Base-by-base conservation (phyloP, 306 rosid genomes). In the Hippophae rhamnoides region DNA sequence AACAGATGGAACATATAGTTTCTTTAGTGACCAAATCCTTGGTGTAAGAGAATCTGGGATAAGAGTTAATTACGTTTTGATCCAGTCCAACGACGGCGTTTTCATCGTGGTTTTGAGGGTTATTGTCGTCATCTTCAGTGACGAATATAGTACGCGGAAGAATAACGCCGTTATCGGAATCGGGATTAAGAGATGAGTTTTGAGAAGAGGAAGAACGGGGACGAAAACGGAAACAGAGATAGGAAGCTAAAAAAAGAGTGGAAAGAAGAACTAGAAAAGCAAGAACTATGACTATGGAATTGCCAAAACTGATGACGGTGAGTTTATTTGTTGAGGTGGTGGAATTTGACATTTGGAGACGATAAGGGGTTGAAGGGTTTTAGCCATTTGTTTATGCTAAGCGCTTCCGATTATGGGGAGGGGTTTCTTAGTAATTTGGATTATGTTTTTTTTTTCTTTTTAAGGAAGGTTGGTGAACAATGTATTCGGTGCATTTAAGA, bases 281-380 rank as follows among this genome's bases (percentile, higher is more conserved):
- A 40, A 90, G 87, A 58, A 92, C 87, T 62, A 90, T 80, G 79
- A 95, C 98, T 52, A 90, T 90, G 72, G 71, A 78, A 56, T 64
- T 80, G 64, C 79, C 79, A 57, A 57, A 82, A 71, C 86, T 89
- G 52, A 86, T 56, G 23, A 69, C 79, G 42, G 96, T 48, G 80
- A 92, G 52, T 76, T 81, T 82, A 26, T 38, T 71, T 9, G 42
- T 9, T 53, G 67, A 56, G 26, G 38, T 50, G 56, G 81, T 9
- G 72, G 80, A 57, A 50, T 63, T 41, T 6, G 74, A 72, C 79
- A 72, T 74, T 78, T 73, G 71, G 48, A 23, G 70, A 50, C 41
- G 52, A n/a, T 56, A 43, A 18, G 61, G 43, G 38, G 38, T 31
- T 3, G 42, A 50, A 53, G 56, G 79, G 75, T 43, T 77, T 67